A percentile compares a stretch with the other conserved stretches of the same genome.
These are phyloP conservation scores for Aspergillus nidulans DNA, from an alignment of 495 filamentous ascomycete species.

Conservation along the genomic window DNA sequence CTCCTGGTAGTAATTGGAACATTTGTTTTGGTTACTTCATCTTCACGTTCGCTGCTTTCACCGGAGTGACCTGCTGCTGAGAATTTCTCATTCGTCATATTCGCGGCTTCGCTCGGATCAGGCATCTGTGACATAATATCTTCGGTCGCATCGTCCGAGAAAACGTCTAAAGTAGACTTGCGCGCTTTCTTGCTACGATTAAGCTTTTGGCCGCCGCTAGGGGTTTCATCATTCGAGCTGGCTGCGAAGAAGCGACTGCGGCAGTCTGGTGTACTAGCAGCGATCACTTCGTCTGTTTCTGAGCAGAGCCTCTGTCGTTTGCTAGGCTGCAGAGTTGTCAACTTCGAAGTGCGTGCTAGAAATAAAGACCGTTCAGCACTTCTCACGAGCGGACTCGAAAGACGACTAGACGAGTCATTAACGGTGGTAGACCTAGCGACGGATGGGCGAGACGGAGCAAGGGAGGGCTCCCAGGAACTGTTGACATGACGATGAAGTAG, in stretches of 20 bases:
- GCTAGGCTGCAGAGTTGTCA: slow-evolving; percentile 44
- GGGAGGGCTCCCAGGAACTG: slow-evolving; percentile 49
- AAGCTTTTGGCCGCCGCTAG: slow-evolving; percentile 46
- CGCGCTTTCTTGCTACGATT: slow-evolving; percentile 43
- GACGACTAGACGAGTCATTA: slow-evolving; percentile 31
- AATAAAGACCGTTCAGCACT: slow-evolving; percentile 44
- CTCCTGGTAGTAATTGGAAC: background rate
- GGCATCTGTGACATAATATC: slow-evolving; percentile 54
- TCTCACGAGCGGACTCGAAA: slow-evolving; percentile 34
- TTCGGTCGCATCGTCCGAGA: slow-evolving; percentile 63
- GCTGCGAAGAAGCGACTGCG: slow-evolving; percentile 58
- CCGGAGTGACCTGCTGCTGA: slow-evolving; percentile 2
- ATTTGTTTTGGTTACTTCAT: background rate
- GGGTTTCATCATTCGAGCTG: slow-evolving; percentile 39
- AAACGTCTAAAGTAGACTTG: slow-evolving; percentile 52
- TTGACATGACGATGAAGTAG: slow-evolving; percentile 51
- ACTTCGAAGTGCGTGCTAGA: slow-evolving; percentile 37
- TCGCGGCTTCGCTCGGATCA: slow-evolving; percentile 28
- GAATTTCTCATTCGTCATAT: slow-evolving; percentile 27
- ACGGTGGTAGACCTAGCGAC: slow-evolving; percentile 38
- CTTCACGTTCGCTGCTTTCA: background rate
- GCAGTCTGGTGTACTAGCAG: slow-evolving; percentile 28
- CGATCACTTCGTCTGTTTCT: slow-evolving; percentile 42
- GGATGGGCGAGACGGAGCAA: slow-evolving; percentile 31
- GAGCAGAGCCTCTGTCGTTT: slow-evolving; percentile 64